These are phyloP conservation scores for Camillea tinctor DNA, from an alignment of 2,329 filamentous ascomycete species.

Conservation along the genomic window DNA sequence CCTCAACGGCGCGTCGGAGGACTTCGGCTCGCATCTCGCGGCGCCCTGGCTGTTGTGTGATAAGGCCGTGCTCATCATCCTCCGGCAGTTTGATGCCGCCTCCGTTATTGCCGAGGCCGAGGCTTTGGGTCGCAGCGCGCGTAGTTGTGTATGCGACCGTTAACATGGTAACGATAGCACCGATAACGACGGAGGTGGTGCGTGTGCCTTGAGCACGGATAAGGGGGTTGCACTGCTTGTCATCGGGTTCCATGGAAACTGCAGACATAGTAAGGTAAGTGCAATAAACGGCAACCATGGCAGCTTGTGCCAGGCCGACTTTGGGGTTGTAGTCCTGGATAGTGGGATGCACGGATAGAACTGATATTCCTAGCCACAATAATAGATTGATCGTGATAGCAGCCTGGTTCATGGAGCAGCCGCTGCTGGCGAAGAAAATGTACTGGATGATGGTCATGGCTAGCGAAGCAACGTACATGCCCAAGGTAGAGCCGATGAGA, in stretches of 20 bases:
- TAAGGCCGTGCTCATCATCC: conserved; percentile 82
- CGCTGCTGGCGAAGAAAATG: conserved; percentile 81
- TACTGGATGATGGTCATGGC: conserved; percentile 98
- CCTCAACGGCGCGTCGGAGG: conserved; percentile 86
- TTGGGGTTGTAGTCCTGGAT: conserved; percentile 92
- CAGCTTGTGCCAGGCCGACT: conserved; percentile 92
- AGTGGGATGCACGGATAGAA: conserved; percentile 83
- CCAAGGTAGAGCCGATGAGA: conserved; percentile 85
- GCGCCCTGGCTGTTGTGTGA: conserved; percentile 80
- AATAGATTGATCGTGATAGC: conserved; percentile 93
- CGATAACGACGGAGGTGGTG: conserved; percentile 86
- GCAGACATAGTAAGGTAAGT: conserved; percentile 98
- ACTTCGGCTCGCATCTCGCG: conserved; percentile 93
- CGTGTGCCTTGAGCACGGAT: conserved; percentile 82
- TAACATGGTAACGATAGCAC: conserved; percentile 92
- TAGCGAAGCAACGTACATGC: conserved; percentile 89
- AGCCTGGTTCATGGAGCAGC: conserved; percentile 94
- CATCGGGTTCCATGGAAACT: conserved; percentile 96
- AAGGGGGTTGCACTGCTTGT: conserved; percentile 91
- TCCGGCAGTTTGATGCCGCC: conserved; percentile 62
- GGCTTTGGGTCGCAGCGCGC: conserved; percentile 85
- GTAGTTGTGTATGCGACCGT: conserved; percentile 98
- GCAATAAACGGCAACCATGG: conserved; percentile 97
- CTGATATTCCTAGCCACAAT: conserved; percentile 75
- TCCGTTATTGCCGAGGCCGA: conserved; percentile 65